A percentile compares a stretch with the other conserved stretches of the same genome.
Evolutionary conservation across 805 yeast genomes (phyloP).

Genomic region (Yarrowia divulgata): DNA sequence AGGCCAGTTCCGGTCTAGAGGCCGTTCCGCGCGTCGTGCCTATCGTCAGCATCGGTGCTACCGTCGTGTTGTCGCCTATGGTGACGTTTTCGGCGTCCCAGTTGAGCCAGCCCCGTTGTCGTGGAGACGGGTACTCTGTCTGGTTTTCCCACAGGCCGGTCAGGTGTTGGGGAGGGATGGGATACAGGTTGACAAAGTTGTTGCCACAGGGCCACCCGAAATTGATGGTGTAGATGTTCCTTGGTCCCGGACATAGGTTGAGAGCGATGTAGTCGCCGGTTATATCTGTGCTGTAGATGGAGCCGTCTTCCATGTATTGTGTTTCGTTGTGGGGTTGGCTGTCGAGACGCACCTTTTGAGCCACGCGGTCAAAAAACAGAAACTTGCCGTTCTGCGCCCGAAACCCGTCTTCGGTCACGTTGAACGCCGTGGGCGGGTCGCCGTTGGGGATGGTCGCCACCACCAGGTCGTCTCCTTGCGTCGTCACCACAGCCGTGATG

Average conservation of each 20-base stretch:
- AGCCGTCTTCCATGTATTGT: slow-evolving; percentile 5
- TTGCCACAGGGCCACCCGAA: neutral
- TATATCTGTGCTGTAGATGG: neutral
- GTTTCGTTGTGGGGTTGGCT: slow-evolving; percentile 18
- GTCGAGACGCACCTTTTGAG: neutral
- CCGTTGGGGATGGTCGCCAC: slow-evolving; percentile 25
- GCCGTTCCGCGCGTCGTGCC: no score
- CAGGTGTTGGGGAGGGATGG: slow-evolving; percentile 27
- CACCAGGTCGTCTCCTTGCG: slow-evolving; percentile 21
- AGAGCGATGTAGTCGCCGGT: neutral
- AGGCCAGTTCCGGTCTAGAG: no score
- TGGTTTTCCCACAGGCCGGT: slow-evolving; percentile 11
- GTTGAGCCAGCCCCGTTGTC: slow-evolving; percentile 11
- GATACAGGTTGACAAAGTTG: neutral
- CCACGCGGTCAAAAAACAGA: neutral
- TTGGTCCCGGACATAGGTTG: neutral
- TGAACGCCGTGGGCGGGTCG: slow-evolving; percentile 33
- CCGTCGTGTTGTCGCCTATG: slow-evolving; percentile 17
- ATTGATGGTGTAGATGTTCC: neutral
- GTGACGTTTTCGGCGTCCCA: slow-evolving; percentile 1
- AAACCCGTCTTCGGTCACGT: slow-evolving; percentile 21
- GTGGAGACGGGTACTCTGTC: slow-evolving; percentile 12
- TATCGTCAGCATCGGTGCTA: neutral
- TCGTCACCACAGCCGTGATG: slow-evolving; percentile 11
- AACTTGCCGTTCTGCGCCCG: slow-evolving; percentile 27